Evolutionary conservation across 306 rosid genomes (phyloP).

Genomic region (Inga oerstediana): DNA sequence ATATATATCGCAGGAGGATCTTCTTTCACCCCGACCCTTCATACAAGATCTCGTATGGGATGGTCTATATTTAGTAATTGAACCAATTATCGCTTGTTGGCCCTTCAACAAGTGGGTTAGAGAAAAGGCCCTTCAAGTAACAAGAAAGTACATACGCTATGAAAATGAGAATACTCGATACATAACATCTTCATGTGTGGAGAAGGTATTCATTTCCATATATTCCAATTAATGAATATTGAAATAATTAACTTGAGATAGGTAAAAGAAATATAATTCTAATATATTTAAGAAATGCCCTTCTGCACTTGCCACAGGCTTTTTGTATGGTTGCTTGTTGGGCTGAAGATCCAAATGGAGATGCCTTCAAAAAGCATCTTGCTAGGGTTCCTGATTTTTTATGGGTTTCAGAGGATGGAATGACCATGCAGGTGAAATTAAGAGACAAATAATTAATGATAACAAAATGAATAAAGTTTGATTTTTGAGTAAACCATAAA

Average conservation of each 20-base stretch:
- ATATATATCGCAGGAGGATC: constrained; percentile 39
- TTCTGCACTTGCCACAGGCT: not conserved
- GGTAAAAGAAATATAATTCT: not conserved
- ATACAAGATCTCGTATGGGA: constrained; percentile 61
- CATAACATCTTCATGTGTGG: constrained; percentile 44
- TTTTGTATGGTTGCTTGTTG: not conserved
- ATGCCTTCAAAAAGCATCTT: not conserved
- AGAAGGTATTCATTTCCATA: constrained; percentile 43
- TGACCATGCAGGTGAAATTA: constrained; percentile 10
- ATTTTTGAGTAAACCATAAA: not conserved
- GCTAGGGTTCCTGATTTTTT: not conserved
- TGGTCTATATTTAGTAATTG: constrained; percentile 35
- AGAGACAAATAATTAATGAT: too few species aligned
- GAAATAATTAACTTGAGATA: not conserved
- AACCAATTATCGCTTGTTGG: constrained; percentile 57
- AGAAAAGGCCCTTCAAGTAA: constrained; percentile 47
- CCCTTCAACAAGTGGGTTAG: constrained; percentile 47
- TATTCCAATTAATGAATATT: not conserved
- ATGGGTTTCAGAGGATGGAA: constrained; percentile 14
- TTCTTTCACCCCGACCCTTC: constrained; percentile 39
- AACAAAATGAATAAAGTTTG: not conserved
- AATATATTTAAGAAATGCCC: not conserved
- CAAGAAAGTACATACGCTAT: constrained; percentile 54
- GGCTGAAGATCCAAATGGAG: constrained; percentile 7
- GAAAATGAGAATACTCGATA: constrained; percentile 57